These are phyloP conservation scores for Aspergillus pseudoviridinutans DNA, from an alignment of 2,329 filamentous ascomycete species.

Conservation along the genomic window DNA sequence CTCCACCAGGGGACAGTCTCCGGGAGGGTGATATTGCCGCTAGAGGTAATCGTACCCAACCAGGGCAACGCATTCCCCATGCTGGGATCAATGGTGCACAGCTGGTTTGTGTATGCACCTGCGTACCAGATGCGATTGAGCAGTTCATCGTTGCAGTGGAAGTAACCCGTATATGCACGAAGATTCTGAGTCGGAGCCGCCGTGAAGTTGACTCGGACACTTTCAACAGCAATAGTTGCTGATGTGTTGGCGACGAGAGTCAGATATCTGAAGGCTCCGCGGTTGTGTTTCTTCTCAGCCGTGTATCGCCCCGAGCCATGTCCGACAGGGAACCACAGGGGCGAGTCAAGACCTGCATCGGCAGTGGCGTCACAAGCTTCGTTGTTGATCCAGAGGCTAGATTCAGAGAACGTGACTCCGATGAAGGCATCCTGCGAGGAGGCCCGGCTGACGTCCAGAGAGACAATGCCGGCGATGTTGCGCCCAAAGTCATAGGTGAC, in stretches of 20 bases:
- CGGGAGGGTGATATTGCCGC: conserved; percentile 9
- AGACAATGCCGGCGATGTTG: conserved; percentile 39
- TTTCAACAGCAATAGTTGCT: conserved; percentile 35
- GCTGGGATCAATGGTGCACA: conserved; percentile 29
- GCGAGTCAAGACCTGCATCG: conserved; percentile 45
- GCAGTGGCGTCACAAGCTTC: conserved; percentile 45
- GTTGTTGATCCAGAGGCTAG: conserved; percentile 47
- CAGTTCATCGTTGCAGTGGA: conserved; percentile 46
- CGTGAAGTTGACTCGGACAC: conserved; percentile 42
- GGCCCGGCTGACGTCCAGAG: conserved; percentile 24
- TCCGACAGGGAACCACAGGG: conserved; percentile 45
- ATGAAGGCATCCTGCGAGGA: conserved; percentile 28
- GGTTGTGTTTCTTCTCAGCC: conserved; percentile 38
- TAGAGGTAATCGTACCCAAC: conserved; percentile 1
- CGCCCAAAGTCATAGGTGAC: conserved; percentile 39
- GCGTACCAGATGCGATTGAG: conserved; percentile 57
- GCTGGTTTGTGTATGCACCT: conserved; percentile 47
- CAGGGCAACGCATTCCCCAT: conserved; percentile 18
- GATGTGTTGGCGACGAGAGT: conserved; percentile 44
- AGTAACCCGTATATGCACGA: conserved; percentile 49
- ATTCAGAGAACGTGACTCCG: conserved; percentile 40
- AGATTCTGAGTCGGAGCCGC: conserved; percentile 37
- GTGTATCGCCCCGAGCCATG: conserved; percentile 36
- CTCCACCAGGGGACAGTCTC: conserved; percentile 27
- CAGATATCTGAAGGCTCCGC: conserved; percentile 47